phyloP scores from a whole-genome alignment of 2,329 filamentous ascomycete species.

The Nemania serpens region DNA sequence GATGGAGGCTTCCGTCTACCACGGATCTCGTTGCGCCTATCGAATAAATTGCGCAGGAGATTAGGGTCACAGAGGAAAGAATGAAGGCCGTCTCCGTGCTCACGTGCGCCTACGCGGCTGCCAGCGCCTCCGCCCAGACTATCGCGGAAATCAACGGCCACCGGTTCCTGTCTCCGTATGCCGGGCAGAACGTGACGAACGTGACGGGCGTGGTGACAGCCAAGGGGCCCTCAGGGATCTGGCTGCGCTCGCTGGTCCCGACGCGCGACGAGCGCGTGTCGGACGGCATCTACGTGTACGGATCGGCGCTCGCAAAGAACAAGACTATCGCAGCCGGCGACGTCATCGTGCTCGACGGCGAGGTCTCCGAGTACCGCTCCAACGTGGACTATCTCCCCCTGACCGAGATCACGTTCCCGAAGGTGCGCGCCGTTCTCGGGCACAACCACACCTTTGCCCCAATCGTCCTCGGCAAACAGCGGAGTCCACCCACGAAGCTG shows the following conservation, averaged over 20 bases:
- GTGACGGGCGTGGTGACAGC: conserved; percentile 69
- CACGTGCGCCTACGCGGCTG: conserved; percentile 42
- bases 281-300: conserved; percentile 69
- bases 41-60: neutral
- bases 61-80: neutral
- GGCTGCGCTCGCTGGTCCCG: conserved; percentile 63
- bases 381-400: conserved; percentile 62
- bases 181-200: conserved; percentile 59
- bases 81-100: conserved; percentile 13
- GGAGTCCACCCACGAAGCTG: conserved; percentile 62
- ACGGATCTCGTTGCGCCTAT: neutral
- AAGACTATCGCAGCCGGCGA: conserved; percentile 61
- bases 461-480: conserved; percentile 63
- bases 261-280: conserved; percentile 62
- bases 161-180: conserved; percentile 65
- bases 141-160: conserved; percentile 70
- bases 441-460: conserved; percentile 59
- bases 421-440: conserved; percentile 58
- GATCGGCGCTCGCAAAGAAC: conserved; percentile 53
- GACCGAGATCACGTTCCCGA: conserved; percentile 64
- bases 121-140: conserved; percentile 39
- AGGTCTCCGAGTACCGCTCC: conserved; percentile 62
- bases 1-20: neutral
- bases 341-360: conserved; percentile 63
- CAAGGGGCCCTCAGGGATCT: conserved; percentile 65